These are phyloP conservation scores for Euphorbia corollata DNA, from an alignment of 441 rosid genomes.

Conservation along the genomic window DNA sequence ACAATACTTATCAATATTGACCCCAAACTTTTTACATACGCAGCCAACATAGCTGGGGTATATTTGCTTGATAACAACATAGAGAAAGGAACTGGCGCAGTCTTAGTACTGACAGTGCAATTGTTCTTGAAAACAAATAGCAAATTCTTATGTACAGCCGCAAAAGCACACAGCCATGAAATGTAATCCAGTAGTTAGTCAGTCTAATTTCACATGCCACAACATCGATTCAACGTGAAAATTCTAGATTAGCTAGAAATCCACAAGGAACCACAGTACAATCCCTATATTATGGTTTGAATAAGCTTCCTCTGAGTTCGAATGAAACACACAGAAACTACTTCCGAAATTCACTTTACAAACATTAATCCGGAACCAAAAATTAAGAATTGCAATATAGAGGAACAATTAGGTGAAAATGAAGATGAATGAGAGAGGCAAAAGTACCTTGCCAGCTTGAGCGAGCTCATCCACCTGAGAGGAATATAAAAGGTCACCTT, in stretches of 20 bases:
- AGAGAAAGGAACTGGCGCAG: neutral
- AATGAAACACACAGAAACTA: neutral
- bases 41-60: neutral
- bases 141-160: neutral
- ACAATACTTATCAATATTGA: too few relatives aligned
- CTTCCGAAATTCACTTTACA: neutral
- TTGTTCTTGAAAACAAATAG: neutral
- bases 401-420: neutral
- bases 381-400: neutral
- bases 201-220: too few relatives aligned
- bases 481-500: constrained; percentile 40
- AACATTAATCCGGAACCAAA: neutral
- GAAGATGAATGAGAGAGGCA: constrained; percentile 1
- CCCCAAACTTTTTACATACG: neutral
- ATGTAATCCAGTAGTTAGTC: neutral
- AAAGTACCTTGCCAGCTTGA: constrained; percentile 69
- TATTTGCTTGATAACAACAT: neutral
- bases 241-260: too few relatives aligned
- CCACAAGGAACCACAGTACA: too few relatives aligned
- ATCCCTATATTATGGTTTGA: neutral
- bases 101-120: neutral
- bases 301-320: neutral
- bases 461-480: constrained; percentile 71
- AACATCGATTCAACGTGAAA: too few relatives aligned
- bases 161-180: neutral